Evolutionary conservation across 2,329 filamentous ascomycete species (phyloP).

Genomic region (Penicillium sp.): DNA sequence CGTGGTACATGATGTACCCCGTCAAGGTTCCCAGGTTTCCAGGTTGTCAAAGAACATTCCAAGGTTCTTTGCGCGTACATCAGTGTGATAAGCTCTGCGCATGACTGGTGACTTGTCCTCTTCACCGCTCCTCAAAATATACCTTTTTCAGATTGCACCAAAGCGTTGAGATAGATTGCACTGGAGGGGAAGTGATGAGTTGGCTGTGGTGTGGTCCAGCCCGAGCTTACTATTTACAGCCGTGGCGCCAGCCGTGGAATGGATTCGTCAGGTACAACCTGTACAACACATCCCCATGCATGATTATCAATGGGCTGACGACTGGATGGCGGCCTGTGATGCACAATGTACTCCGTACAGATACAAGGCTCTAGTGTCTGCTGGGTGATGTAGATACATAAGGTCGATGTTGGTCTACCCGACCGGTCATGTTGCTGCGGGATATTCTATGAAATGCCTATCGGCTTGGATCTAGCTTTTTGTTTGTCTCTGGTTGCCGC

Average conservation of each 20-base stretch:
- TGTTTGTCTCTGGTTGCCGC: background rate
- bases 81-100: background rate
- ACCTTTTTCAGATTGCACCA: background rate
- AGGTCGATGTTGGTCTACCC: slow-evolving; percentile 3
- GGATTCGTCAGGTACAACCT: slow-evolving; percentile 8
- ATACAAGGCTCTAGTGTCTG: background rate
- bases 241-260: background rate
- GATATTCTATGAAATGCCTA: background rate
- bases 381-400: slow-evolving; percentile 1
- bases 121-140: slow-evolving; percentile 10
- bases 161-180: background rate
- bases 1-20: background rate
- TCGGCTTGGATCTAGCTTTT: background rate
- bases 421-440: background rate
- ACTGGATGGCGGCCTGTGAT: background rate
- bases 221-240: background rate
- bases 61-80: background rate
- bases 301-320: slow-evolving; percentile 1
- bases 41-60: slow-evolving; percentile 5
- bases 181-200: slow-evolving; percentile 1
- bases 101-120: slow-evolving; percentile 7
- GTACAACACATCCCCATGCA: slow-evolving; percentile 11
- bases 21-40: background rate
- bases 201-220: slow-evolving; percentile 1
- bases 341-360: background rate